Conservation (phyloP, 768 basidiomycete genomes). For the Gyrodon lividus region DNA sequence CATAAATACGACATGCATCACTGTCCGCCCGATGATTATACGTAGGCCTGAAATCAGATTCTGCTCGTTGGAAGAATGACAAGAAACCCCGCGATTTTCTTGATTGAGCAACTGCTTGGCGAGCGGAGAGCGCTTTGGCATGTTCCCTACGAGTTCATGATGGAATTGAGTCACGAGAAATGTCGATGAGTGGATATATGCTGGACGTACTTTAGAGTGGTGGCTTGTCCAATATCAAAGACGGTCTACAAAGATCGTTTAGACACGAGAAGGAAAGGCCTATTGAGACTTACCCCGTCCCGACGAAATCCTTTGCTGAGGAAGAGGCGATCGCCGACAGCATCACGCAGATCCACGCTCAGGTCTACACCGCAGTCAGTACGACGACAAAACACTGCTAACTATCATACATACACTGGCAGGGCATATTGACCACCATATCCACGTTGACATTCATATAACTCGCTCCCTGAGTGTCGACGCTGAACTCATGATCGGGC, state of each 20-base stretch:
- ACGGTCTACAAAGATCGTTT: slow-evolving; percentile 45
- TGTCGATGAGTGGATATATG: not conserved
- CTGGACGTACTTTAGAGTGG: slow-evolving; percentile 53
- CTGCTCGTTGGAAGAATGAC: slow-evolving; percentile 46
- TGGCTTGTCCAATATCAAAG: slow-evolving; percentile 84
- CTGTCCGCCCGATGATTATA: slow-evolving; percentile 68
- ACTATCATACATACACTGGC: slow-evolving; percentile 66
- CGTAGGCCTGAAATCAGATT: slow-evolving; percentile 63
- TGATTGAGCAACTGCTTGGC: slow-evolving; percentile 70
- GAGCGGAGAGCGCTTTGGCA: slow-evolving; percentile 61
- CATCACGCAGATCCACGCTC: slow-evolving; percentile 87
- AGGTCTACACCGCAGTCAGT: slow-evolving; percentile 50
- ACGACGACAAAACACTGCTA: no score
- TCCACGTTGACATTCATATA: slow-evolving; percentile 89
- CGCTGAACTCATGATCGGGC: slow-evolving; percentile 85
- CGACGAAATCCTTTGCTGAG: slow-evolving; percentile 77
- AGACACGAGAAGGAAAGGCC: not conserved
- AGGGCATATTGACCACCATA: slow-evolving; percentile 90
- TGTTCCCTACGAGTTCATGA: slow-evolving; percentile 48
- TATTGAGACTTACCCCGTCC: slow-evolving; percentile 64
- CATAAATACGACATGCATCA: slow-evolving; percentile 83
- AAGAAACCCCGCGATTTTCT: slow-evolving; percentile 77
- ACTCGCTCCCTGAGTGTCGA: slow-evolving; percentile 62
- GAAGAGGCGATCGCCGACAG: slow-evolving; percentile 88
- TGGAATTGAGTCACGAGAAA: not conserved